Conservation (phyloP, 345 rosid species). For the Nasturtium officinale region DNA sequence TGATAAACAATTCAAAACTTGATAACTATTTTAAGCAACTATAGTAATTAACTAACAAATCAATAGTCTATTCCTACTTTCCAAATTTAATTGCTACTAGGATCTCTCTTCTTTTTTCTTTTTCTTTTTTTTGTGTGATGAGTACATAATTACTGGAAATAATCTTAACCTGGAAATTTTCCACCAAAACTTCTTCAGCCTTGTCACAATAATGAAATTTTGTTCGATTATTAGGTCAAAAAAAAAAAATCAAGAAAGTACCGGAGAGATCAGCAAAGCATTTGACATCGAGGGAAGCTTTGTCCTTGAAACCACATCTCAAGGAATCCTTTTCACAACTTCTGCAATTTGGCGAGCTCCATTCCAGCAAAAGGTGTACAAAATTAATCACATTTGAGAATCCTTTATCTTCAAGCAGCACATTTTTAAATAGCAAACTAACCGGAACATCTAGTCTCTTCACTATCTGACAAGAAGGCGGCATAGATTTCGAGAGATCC, state of each 20-base stretch:
- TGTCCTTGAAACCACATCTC: slow-evolving; percentile 53
- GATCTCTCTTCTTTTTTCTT: not conserved
- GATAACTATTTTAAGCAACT: not conserved
- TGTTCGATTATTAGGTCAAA: not conserved
- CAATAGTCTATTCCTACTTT: slow-evolving; percentile 3
- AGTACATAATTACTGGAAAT: not conserved
- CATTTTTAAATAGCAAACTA: not conserved
- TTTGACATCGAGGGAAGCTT: slow-evolving; percentile 42
- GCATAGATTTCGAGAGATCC: slow-evolving; percentile 30
- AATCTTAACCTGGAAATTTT: not conserved
- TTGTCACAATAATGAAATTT: not conserved
- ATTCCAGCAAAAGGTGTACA: slow-evolving; percentile 47
- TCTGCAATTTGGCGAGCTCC: slow-evolving; percentile 56
- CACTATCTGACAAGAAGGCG: slow-evolving; percentile 44
- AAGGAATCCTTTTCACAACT: slow-evolving; percentile 55
- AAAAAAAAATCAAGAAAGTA: slow-evolving; percentile 14
- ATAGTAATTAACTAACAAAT: not conserved
- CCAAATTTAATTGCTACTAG: not conserved
- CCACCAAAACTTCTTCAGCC: not conserved
- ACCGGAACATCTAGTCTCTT: slow-evolving; percentile 47
- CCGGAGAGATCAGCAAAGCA: slow-evolving; percentile 50
- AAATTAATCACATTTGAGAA: slow-evolving; percentile 39
- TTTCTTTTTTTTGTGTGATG: not conserved
- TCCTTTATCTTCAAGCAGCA: not conserved
- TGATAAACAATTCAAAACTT: not conserved